Percentiles rank a stretch among this genome's conserved stretches.
These are phyloP conservation scores for Nicotiana noctiflora DNA, from an alignment of 257 asterid genomes.

Conservation along the genomic window DNA sequence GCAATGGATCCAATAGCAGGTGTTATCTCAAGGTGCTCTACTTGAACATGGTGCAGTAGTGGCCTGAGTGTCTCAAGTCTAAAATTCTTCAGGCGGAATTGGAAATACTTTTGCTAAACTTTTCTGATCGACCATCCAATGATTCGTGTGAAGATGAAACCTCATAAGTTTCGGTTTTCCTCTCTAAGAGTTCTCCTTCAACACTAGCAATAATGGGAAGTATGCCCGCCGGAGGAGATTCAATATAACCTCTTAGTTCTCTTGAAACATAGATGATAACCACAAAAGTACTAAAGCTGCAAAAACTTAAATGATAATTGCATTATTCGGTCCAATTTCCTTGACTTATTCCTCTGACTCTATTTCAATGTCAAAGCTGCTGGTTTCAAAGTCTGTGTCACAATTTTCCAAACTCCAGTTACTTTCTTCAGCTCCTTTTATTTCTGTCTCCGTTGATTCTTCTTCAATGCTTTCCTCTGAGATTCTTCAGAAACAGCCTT, in stretches of 20 bases:
- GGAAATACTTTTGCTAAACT: not conserved
- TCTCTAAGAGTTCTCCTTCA: conserved; percentile 7
- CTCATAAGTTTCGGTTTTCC: conserved; percentile 14
- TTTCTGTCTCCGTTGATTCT: not conserved
- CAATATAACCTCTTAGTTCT: conserved; percentile 17
- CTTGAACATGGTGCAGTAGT: not conserved
- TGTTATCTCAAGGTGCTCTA: conserved; percentile 3
- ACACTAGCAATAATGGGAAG: not conserved
- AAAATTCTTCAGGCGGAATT: not conserved
- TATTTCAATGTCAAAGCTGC: not conserved
- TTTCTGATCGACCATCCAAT: not conserved
- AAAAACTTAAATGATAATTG: conserved; percentile 18
- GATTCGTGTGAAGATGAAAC: not conserved
- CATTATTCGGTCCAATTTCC: conserved; percentile 14
- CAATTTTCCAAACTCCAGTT: not conserved
- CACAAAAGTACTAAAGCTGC: conserved; percentile 15
- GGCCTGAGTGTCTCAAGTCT: not conserved
- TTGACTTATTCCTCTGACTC: conserved; percentile 5
- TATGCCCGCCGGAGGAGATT: conserved; percentile 11
- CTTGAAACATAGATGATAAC: conserved; percentile 21
- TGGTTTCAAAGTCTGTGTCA: not conserved
- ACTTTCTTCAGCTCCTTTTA: conserved; percentile 8
- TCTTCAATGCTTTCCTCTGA: not conserved
- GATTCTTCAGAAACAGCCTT: no score
- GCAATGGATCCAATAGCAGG: conserved; percentile 16